Percentiles rank a stretch among this genome's conserved stretches.
phyloP scores from a whole-genome alignment of 352 stramenopile species.

The Pythium aristosporum region DNA sequence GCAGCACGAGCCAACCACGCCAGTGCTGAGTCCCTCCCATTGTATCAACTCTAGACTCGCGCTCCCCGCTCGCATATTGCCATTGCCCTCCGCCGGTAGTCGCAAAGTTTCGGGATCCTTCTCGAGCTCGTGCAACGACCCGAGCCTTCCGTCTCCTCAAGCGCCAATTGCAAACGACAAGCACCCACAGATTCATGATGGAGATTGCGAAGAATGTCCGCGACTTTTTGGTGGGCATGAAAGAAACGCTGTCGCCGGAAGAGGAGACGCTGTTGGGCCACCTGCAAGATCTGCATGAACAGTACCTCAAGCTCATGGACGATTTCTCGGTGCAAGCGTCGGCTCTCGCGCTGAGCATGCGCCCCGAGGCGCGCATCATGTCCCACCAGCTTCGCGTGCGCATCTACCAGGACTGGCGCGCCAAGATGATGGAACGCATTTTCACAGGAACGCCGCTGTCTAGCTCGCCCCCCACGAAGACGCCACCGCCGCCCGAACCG shows the following conservation, averaged over 20 bases:
- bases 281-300: constrained; percentile 64
- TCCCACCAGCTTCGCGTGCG: constrained; percentile 71
- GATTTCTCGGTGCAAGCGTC: constrained; percentile 57
- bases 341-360: constrained; percentile 62
- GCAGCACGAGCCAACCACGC: not conserved
- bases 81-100: no score
- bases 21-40: not conserved
- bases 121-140: not conserved
- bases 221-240: constrained; percentile 81
- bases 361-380: constrained; percentile 69
- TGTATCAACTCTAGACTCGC: no score
- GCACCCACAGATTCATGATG: constrained; percentile 37
- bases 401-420: constrained; percentile 85
- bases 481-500: not conserved
- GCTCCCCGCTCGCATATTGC: no score
- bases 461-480: constrained; percentile 30
- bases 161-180: not conserved
- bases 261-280: constrained; percentile 65
- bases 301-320: constrained; percentile 73
- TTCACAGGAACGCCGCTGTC: constrained; percentile 50
- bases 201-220: constrained; percentile 81
- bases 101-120: no score
- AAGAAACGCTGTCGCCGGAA: constrained; percentile 64
- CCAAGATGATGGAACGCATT: constrained; percentile 67
- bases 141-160: not conserved